Conservation (phyloP, 768 basidiomycete genomes). For the Lactarius deliciosus region DNA sequence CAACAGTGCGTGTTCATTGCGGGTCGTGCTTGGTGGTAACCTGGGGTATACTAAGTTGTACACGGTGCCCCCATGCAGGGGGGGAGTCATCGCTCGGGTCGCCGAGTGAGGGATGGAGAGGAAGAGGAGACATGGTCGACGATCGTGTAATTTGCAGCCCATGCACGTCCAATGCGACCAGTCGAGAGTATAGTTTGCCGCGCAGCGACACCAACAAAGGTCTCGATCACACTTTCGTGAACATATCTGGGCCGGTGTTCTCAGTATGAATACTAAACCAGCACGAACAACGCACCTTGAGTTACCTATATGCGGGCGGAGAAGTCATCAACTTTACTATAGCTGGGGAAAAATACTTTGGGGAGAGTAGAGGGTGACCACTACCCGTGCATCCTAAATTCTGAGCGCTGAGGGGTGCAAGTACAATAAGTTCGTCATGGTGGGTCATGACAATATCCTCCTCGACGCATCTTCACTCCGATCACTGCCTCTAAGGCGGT, state of each 20-base stretch:
- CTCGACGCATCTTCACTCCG: slow-evolving; percentile 68
- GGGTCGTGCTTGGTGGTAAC: slow-evolving; percentile 62
- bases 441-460: background rate
- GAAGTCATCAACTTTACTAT: slow-evolving; percentile 13
- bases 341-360: background rate
- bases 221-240: slow-evolving; percentile 62
- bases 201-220: slow-evolving; percentile 66
- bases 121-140: slow-evolving; percentile 71
- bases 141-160: slow-evolving; percentile 74
- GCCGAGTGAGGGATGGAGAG: slow-evolving; percentile 70
- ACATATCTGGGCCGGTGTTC: slow-evolving; percentile 53
- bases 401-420: too few relatives aligned
- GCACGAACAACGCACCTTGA: slow-evolving; percentile 28
- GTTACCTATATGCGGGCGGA: slow-evolving; percentile 49
- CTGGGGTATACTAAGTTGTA: slow-evolving; percentile 65
- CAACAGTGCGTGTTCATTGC: slow-evolving; percentile 77
- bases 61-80: slow-evolving; percentile 80
- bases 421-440: background rate
- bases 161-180: slow-evolving; percentile 76
- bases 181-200: slow-evolving; percentile 71
- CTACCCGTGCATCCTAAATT: too few relatives aligned
- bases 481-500: slow-evolving; percentile 71
- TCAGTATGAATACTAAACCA: background rate
- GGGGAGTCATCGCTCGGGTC: slow-evolving; percentile 56
- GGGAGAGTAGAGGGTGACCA: too few relatives aligned